phyloP scores from a whole-genome alignment of 192 early-diverging fungal species.

The Mortierella claussenii region DNA sequence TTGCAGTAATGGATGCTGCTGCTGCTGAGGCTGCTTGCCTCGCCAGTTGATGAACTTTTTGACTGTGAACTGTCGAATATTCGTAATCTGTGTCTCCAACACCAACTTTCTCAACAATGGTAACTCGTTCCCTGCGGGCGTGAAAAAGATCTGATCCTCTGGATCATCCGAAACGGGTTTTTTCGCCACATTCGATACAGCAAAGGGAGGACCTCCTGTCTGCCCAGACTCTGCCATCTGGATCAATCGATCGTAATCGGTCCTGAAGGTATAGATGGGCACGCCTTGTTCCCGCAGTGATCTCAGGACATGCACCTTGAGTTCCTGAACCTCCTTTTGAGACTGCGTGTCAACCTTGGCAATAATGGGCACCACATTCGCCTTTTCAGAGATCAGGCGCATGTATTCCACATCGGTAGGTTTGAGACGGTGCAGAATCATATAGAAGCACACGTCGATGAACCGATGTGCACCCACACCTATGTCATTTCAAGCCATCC shows the following conservation, averaged over 20 bases:
- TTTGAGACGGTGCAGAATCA: constrained; percentile 67
- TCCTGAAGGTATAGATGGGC: constrained; percentile 67
- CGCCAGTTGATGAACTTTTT: constrained; percentile 71
- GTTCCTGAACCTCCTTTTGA: constrained; percentile 58
- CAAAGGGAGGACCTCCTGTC: constrained; percentile 64
- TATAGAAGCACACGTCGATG: constrained; percentile 62
- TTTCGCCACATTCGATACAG: constrained; percentile 46
- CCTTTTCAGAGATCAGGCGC: constrained; percentile 62
- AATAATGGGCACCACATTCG: constrained; percentile 75
- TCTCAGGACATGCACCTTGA: constrained; percentile 65
- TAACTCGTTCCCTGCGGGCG: constrained; percentile 52
- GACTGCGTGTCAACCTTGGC: constrained; percentile 68
- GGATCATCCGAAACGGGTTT: constrained; percentile 14
- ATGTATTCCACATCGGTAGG: constrained; percentile 82
- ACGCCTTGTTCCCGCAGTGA: constrained; percentile 63
- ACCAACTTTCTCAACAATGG: constrained; percentile 59
- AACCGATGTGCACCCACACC: constrained; percentile 53
- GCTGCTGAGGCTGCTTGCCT: constrained; percentile 30
- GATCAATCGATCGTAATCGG: constrained; percentile 57
- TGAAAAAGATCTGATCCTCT: constrained; percentile 29
- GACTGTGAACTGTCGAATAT: constrained; percentile 62
- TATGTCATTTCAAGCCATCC: constrained; percentile 1
- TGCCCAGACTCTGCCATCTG: constrained; percentile 57
- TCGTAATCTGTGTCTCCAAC: constrained; percentile 63
- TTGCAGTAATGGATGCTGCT: constrained; percentile 25